A percentile compares a stretch with the other conserved stretches of the same genome.
These are phyloP conservation scores for Cotoneaster glaucophyllus DNA, from an alignment of 306 rosid species.

Conservation along the genomic window DNA sequence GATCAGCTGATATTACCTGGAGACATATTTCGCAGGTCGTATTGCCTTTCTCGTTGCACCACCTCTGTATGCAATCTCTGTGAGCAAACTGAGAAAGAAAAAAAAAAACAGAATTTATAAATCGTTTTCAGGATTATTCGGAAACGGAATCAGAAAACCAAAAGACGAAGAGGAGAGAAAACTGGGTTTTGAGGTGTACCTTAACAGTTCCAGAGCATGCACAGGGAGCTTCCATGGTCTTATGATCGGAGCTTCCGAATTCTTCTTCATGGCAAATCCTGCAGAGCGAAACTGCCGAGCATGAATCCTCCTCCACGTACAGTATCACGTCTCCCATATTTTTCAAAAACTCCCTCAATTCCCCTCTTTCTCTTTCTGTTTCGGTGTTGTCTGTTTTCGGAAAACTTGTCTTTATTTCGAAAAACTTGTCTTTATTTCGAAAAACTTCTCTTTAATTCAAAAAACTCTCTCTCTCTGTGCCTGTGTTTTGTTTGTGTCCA, in stretches of 20 bases:
- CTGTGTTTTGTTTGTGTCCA: not conserved
- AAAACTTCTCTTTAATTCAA: constrained; percentile 5
- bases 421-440: constrained; percentile 13
- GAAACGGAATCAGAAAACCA: not conserved
- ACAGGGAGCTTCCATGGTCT: constrained; percentile 83
- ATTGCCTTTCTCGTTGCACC: constrained; percentile 92
- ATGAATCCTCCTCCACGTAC: constrained; percentile 47
- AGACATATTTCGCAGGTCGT: constrained; percentile 90
- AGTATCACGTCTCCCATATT: constrained; percentile 62
- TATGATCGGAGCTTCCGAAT: constrained; percentile 34
- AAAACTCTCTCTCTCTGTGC: not conserved
- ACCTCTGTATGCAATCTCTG: constrained; percentile 94
- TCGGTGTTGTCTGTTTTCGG: not conserved
- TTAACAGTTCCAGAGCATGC: constrained; percentile 94
- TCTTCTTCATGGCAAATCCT: constrained; percentile 95
- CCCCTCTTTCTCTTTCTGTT: not conserved
- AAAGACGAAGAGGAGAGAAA: not conserved
- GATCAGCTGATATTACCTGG: constrained; percentile 41
- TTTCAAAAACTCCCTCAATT: constrained; percentile 1
- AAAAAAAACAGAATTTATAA: too few relatives aligned
- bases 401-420: not conserved
- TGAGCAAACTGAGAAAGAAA: constrained; percentile 65
- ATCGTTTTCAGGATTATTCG: not conserved
- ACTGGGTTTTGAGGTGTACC: constrained; percentile 31
- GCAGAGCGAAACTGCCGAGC: constrained; percentile 44